Conservation (phyloP, 2,329 filamentous ascomycete genomes). For the Graphilbum sp. region DNA sequence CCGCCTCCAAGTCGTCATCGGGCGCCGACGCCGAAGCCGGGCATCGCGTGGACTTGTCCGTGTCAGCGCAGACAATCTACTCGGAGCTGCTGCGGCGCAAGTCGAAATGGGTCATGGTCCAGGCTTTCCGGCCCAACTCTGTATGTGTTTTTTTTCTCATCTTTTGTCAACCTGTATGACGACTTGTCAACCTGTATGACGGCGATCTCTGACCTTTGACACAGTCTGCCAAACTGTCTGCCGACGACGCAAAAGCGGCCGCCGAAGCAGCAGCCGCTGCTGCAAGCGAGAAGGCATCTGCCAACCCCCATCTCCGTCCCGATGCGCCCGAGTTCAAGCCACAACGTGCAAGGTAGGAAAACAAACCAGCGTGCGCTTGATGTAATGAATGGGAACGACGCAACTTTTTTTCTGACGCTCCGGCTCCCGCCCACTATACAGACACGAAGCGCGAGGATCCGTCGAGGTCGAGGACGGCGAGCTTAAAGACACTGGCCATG, state of each 20-base stretch:
- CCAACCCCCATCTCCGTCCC: slow-evolving; percentile 32
- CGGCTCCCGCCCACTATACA: too few relatives aligned
- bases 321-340: slow-evolving; percentile 51
- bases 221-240: slow-evolving; percentile 3
- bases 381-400: neutral
- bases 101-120: slow-evolving; percentile 55
- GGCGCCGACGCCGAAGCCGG: slow-evolving; percentile 27
- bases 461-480: slow-evolving; percentile 57
- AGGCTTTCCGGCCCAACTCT: slow-evolving; percentile 51
- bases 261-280: slow-evolving; percentile 10
- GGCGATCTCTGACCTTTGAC: too few relatives aligned
- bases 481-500: slow-evolving; percentile 40
- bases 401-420: too few relatives aligned
- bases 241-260: slow-evolving; percentile 6
- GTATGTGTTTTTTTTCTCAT: slow-evolving; percentile 24
- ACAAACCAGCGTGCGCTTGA: neutral
- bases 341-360: neutral
- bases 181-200: too few relatives aligned
- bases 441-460: too few relatives aligned
- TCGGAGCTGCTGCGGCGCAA: slow-evolving; percentile 53
- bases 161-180: too few relatives aligned
- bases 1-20: slow-evolving; percentile 28
- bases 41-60: slow-evolving; percentile 55
- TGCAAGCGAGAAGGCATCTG: slow-evolving; percentile 19
- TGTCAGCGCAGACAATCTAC: slow-evolving; percentile 55